Evolutionary conservation across 169 alveolate species (phyloP), one percentile per base, ranked within the genome.

Genomic region (Eimeria sp.): DNA sequence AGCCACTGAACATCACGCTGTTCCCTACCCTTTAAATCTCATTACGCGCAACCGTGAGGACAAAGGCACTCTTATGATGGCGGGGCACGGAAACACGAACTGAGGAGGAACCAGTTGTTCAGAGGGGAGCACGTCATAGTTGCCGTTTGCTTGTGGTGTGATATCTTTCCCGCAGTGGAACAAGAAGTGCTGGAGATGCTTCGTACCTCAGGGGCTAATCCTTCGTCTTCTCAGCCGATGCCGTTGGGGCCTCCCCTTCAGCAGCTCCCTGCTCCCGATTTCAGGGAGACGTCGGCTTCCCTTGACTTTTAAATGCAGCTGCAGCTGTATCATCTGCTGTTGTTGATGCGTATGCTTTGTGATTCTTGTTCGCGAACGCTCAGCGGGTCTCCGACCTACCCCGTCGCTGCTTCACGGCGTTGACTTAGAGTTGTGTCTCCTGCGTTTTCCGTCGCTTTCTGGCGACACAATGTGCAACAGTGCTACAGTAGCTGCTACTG

Each of bases 121-220:
- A 30, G 13, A 75, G 27, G 45, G 25, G 43, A 25, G 58, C 18
- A 67, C 58, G 22, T 14, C 43, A 4, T 58, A 30, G 11, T 84
- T 75, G 11, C 27, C 45, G 57, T 13, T 27, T 43, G 40, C 45
- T 25, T 4, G 9, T 18, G 57, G 34, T 40, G 34, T 47, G 14
- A 11, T 75, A 61, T 75, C 10, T 27, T 67, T 6, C 43, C n/a
- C 58, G 92, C 92, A 84, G 92, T 84, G 73, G 92, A 84, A 45
- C 92, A 84, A 84, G 92, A 84, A 34, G 92, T 84, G 75, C 92
- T 84, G 73, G 92, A 84, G 65, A 58, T 84, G 92, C 75, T 84
- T 9, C 76, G 92, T 6, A 30, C n/a, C 18, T 25, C 92, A 20
- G 92, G 61, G 76, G 73, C 76, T 9, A 51, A 34, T 34, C 49